Evolutionary conservation across 1,284 basidiomycete species (phyloP), one percentile per base, ranked within the genome.

Genomic region (Irpex sp.): DNA sequence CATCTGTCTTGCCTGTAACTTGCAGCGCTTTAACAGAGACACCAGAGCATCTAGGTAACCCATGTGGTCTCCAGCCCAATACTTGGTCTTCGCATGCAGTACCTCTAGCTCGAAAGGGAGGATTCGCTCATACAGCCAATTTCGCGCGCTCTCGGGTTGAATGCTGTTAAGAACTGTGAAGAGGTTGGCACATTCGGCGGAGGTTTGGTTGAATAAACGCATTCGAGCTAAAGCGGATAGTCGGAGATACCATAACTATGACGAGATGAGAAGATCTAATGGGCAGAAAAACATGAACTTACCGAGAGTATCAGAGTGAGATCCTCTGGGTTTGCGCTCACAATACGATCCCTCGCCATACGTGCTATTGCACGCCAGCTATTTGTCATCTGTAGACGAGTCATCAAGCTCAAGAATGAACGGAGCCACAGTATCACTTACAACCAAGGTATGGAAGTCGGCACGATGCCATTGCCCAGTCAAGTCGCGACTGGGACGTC

Each of bases 161-260:
- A 89, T 80, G 43, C 79, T 78, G 65, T 83, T 80, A n/a, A 67
- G 82, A 17, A 87, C 86, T n/a, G 82, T 77, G 74, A 90, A 93
- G n/a, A 93, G 81, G 74, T 90, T 89, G 21, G 84, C 86, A 72
- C 88, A 88, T 76, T 94, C 92, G 19, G 88, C 87, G 1, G 89
- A 83, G 15, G 88, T 87, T 71, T 93, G 92, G 69, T 92, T 92
- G 78, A 89, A 90, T 58, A 94, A 83, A 43, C 90, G 86, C 57
- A 94, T 82, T 21, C 92, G 87, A 54, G 92, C 85, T 46, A 93
- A 83, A 60, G 85, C 85, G 26, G 89, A 85, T 4, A 93, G 80
- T 6, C 91, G 90, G 49, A 94, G 84, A 71, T 88, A 90, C 92
- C 92, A 94, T 26, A 93, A 82, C 90, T 93, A n/a, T n/a, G n/a